Evolutionary conservation across 2,329 filamentous ascomycete genomes (phyloP), one percentile per base, ranked within the genome.

Genomic region (Colletotrichum scovillei): DNA sequence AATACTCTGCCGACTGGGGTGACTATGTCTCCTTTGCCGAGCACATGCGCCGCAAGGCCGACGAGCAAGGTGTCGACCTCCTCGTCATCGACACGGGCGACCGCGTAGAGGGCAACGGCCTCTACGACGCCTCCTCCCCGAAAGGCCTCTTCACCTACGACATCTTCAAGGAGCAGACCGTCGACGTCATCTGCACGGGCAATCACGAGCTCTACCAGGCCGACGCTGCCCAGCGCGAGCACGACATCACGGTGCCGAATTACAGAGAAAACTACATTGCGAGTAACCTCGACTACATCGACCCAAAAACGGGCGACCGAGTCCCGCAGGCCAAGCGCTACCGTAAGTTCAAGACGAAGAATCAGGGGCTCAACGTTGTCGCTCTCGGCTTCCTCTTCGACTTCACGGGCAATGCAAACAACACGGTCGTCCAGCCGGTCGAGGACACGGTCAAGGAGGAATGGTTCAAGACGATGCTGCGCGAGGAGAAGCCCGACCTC

Each of bases 81-180:
- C 86, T 99, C n/a, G 86, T 99, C n/a, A 87, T 99, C 75, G 97
- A 99, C 81, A 98, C 95, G 0, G 97, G 97, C 73, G 97, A 98
- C 80, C 90, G 96, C 7, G 90, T 98, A 77, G 97, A 98, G 82
- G 95, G 96, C 46, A 98, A 98, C 80, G 97, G 96, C 1, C 89
- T 99, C 4, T 98, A 98, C 83, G 97, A 98, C 81, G 93, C 92
- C 5, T 98, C 95, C 0, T 87, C 89, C 32, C 97, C 97, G 9
- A 97, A 97, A 80, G 97, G 97, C 26, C 88, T 92, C 79, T 98
- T 95, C 81, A 95, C 94, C 1, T 96, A 95, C 80, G 93, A 96
- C 75, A 97, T 98, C 68, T 91, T 97, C 80, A 92, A 91, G 74
- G 87, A 97, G 79, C 95, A 98, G 80, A 84, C 91, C 56, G 91